Base-by-base conservation (phyloP, 2,329 filamentous ascomycete species). In the Beauveria brongniartii region DNA sequence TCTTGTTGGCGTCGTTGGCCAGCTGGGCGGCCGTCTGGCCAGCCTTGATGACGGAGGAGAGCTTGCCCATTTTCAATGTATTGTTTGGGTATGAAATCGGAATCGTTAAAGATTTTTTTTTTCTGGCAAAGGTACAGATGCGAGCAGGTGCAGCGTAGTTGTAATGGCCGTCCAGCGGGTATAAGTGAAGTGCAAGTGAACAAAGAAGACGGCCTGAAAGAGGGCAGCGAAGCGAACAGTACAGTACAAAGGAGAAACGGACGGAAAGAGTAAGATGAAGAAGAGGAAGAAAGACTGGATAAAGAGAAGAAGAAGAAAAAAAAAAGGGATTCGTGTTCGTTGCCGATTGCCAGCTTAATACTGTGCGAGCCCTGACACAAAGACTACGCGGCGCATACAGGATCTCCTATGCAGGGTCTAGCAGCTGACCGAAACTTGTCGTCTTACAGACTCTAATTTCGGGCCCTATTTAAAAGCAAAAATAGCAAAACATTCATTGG, bases 1-100 rank as follows among this genome's bases (percentile, higher is more conserved):
- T 57, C 37, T 63, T 61, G 14, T 71, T 66, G 8, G 67, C 72
- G 41, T 65, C 69, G 44, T 67, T 65, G 56, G 69, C 69, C 16
- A 74, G 67, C 43, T 73, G 69, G 63, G 73, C 68, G 62, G 69
- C 72, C 3, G 68, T 69, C 55, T 73, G 68, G 50, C 70, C 72
- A n/a, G 68, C 68, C 10, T 73, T 71, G 64, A 74, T 63, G 44
- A 70, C 69, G 59, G 63, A 63, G 57, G 64, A 59, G 40, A 74
- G 46, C 16, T 69, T 72, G 44, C 66, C 65, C 72, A 74, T 74
- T 58, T 24, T 67, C 20, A 4, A 40, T 6, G 3, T 47, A 26
- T 30, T 46, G 3, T 24, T 24, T 9, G 43, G 8, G 20, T 46
- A 46, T 5, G 3, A 46, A 14, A 20, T 20, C 18, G 18, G 18